Evolutionary conservation across 2,329 filamentous ascomycete genomes (phyloP).

Genomic region (Nannizziopsis barbatae): DNA sequence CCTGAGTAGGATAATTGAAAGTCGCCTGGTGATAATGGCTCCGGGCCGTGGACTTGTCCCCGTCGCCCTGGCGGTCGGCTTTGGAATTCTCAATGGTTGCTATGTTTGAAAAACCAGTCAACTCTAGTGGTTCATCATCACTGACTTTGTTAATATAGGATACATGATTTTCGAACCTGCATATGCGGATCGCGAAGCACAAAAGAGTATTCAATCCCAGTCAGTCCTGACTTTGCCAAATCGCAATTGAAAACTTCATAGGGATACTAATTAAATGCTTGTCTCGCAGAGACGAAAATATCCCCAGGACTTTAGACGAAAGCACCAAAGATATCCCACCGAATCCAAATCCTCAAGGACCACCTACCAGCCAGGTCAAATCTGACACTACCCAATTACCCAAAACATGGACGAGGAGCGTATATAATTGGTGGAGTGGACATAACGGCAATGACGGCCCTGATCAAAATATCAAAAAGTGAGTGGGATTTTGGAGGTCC

Average conservation of each 20-base stretch:
- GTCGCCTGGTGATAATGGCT: slow-evolving; percentile 22
- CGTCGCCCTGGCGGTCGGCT: slow-evolving; percentile 28
- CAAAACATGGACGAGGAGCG: background rate
- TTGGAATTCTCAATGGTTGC: slow-evolving; percentile 33
- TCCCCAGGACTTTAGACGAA: background rate
- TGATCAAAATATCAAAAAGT: background rate
- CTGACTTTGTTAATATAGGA: slow-evolving; percentile 21
- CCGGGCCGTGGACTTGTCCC: slow-evolving; percentile 28
- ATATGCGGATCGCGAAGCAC: slow-evolving; percentile 29
- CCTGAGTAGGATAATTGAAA: no score
- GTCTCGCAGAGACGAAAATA: background rate
- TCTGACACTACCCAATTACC: background rate
- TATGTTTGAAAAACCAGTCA: background rate
- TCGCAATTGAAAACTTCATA: background rate
- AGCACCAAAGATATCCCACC: background rate
- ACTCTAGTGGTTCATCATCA: background rate
- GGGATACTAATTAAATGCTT: background rate
- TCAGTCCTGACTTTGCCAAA: background rate
- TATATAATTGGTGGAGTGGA: slow-evolving; percentile 8
- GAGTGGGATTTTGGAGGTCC: background rate
- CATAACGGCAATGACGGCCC: background rate
- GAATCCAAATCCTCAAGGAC: background rate
- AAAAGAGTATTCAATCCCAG: slow-evolving; percentile 13
- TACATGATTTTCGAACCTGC: slow-evolving; percentile 37
- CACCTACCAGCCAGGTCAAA: background rate